Conservation (phyloP, 2,329 filamentous ascomycete species). For the Tolypocladium album region DNA sequence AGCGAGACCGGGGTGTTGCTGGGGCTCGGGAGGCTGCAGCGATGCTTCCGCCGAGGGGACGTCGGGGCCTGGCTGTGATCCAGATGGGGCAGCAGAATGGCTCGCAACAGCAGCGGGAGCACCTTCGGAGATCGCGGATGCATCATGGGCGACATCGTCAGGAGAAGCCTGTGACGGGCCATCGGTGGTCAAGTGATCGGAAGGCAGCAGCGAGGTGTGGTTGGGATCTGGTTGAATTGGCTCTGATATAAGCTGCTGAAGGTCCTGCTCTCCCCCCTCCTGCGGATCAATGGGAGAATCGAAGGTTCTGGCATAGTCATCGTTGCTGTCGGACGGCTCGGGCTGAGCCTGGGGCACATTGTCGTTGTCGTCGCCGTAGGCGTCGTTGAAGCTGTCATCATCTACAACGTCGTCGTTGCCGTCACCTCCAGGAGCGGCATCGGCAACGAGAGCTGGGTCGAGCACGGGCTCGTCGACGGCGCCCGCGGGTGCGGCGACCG, state of each 20-base stretch:
- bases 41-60: slow-evolving; percentile 5
- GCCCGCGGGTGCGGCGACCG: neutral
- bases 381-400: slow-evolving; percentile 37
- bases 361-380: slow-evolving; percentile 28
- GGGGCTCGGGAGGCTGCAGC: slow-evolving; percentile 11
- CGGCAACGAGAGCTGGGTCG: slow-evolving; percentile 18
- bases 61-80: slow-evolving; percentile 14
- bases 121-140: slow-evolving; percentile 15
- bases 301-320: slow-evolving; percentile 41
- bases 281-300: slow-evolving; percentile 32
- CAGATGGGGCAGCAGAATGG: slow-evolving; percentile 12
- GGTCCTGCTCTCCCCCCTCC: slow-evolving; percentile 23
- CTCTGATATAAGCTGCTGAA: slow-evolving; percentile 30
- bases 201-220: slow-evolving; percentile 26
- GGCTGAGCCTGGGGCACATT: slow-evolving; percentile 17
- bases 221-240: slow-evolving; percentile 29
- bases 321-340: slow-evolving; percentile 24
- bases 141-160: slow-evolving; percentile 18
- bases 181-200: slow-evolving; percentile 24
- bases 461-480: slow-evolving; percentile 16
- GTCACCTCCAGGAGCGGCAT: slow-evolving; percentile 19
- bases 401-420: slow-evolving; percentile 27
- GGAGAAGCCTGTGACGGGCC: slow-evolving; percentile 18
- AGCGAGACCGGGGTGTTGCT: slow-evolving; percentile 7
- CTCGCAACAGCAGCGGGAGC: slow-evolving; percentile 5